Conservation (phyloP, 2,329 filamentous ascomycete species). For the Myriosclerotinia duriaeana region DNA sequence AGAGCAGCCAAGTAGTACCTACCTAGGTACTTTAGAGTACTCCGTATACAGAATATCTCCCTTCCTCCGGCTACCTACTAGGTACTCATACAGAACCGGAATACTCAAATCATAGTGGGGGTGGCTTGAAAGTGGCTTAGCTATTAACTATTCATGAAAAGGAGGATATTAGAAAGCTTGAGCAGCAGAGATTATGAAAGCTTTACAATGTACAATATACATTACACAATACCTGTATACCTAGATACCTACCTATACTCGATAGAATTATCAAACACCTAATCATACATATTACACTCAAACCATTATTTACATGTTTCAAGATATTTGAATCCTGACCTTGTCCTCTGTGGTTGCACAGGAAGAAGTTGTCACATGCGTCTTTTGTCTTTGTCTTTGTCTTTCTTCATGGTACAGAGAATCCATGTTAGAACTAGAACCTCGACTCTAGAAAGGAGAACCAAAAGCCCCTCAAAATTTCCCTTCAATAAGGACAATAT, state of each 20-base stretch:
- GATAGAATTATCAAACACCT: too few species aligned
- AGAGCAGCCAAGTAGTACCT: not conserved
- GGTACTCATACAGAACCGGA: too few species aligned
- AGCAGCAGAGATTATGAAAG: not conserved
- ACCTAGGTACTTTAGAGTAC: not conserved
- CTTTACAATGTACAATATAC: too few species aligned
- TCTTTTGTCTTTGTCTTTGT: not conserved
- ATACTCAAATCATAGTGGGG: not conserved
- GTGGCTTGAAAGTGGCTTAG: slow-evolving; percentile 5
- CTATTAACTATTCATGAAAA: not conserved
- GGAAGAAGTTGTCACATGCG: not conserved
- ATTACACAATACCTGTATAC: too few species aligned
- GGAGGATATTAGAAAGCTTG: not conserved
- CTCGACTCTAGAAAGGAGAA: not conserved
- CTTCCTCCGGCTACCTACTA: too few species aligned
- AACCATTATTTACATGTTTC: too few species aligned
- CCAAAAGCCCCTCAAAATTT: not conserved
- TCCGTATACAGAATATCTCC: not conserved
- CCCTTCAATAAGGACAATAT: slow-evolving; percentile 11
- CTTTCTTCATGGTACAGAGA: too few species aligned
- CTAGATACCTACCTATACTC: too few species aligned
- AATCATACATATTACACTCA: too few species aligned
- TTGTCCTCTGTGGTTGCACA: too few species aligned
- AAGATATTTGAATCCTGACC: too few species aligned
- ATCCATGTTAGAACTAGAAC: not conserved